These are phyloP conservation scores for Colletotrichum liriopes DNA, from an alignment of 2,329 filamentous ascomycete genomes.

Conservation along the genomic window DNA sequence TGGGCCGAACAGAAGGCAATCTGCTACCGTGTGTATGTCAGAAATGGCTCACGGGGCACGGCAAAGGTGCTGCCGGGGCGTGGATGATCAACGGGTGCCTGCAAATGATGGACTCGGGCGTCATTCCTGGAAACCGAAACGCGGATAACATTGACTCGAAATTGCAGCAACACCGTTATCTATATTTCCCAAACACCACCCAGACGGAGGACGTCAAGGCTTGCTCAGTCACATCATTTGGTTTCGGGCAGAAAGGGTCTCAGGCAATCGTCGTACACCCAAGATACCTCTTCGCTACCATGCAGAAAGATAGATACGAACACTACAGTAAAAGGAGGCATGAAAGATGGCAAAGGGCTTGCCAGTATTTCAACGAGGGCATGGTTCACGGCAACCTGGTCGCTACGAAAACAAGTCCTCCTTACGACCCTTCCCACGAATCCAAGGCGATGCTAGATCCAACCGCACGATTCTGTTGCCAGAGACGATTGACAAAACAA, in stretches of 20 bases:
- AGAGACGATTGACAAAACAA: too few species aligned
- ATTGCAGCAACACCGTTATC: slow-evolving; percentile 50
- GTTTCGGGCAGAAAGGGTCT: slow-evolving; percentile 62
- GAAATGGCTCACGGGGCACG: slow-evolving; percentile 57
- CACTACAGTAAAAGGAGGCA: neutral
- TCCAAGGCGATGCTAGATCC: too few species aligned
- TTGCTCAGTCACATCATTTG: slow-evolving; percentile 58
- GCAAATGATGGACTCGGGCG: slow-evolving; percentile 52
- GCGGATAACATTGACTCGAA: slow-evolving; percentile 54
- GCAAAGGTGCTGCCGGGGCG: slow-evolving; percentile 55
- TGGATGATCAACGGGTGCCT: slow-evolving; percentile 57
- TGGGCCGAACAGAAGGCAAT: slow-evolving; percentile 54
- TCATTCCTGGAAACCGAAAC: slow-evolving; percentile 56
- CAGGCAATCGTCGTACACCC: slow-evolving; percentile 55
- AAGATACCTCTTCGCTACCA: slow-evolving; percentile 53
- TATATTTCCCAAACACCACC: slow-evolving; percentile 52
- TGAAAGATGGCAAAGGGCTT: slow-evolving; percentile 13
- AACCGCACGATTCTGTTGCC: too few species aligned
- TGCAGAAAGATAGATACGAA: too few species aligned
- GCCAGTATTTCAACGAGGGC: too few species aligned
- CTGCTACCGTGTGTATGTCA: slow-evolving; percentile 52
- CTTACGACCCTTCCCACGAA: too few species aligned
- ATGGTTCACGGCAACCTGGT: too few species aligned
- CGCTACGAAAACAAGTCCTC: too few species aligned
- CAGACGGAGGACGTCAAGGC: slow-evolving; percentile 51